Base-by-base conservation (phyloP, 148 eudicot species). In the Rhododendron simsii region DNA sequence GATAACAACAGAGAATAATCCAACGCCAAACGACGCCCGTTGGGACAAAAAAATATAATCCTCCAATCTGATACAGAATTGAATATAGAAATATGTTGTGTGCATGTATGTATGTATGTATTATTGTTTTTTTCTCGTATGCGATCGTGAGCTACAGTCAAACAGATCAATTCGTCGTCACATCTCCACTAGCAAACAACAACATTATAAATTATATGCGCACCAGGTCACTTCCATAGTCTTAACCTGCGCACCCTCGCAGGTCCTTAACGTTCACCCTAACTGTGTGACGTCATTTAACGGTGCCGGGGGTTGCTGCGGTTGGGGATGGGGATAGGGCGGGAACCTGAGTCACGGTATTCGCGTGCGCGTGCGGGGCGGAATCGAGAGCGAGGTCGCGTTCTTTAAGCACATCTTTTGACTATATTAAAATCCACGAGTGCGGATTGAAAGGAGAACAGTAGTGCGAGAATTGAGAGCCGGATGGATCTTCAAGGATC, bases 161-260 rank as follows among this genome's bases (percentile, higher is more conserved):
- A 74, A 26, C 9, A 18, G 79, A 75, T 75, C 47, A 75, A 75
- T 33, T 18, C 47, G 79, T 18, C 79, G 79, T 75, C 79, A 75
- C n/a, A 75, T 75, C 23, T 75, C 55, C 79, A 75, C 79, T 75
- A 37, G 20, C 48, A 39, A 75, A 75, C 79, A 20, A 75, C 79
- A 37, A 75, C 79, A 75, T 59, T 59, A 59, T 55, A 16, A 4
- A 55, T 4, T 13, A 30, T 33, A 75, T 75, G 79, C 79, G 47
- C 79, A 75, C 79, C 79, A 75, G 79, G 79, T 75, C 79, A 75
- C 79, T 39, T 75, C 79, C 48, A 39, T 39, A 75, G 47, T 37
- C 79, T 75, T 37, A 75, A 75, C 79, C 47, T 75, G 47, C 79
- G 79, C 79, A 75, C 79, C 48, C 26, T 7, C 10, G n/a, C 48